A percentile compares a stretch with the other conserved stretches of the same genome.
phyloP scores from a whole-genome alignment of 2,329 filamentous ascomycete genomes.

The Trichophyton rubrum region DNA sequence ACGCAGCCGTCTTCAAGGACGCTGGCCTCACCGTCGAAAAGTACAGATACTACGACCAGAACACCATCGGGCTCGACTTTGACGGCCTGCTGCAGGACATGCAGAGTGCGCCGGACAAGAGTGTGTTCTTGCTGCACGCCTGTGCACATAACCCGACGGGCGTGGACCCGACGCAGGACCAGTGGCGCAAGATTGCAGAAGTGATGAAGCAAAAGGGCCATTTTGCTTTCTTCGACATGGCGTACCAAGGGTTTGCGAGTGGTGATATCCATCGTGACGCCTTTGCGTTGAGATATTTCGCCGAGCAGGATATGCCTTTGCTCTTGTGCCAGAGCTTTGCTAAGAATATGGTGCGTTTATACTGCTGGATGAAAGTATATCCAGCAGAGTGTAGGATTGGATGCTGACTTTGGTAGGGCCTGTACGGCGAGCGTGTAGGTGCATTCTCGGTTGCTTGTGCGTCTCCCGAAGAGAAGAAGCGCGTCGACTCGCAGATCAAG shows the following conservation, averaged over 20 bases:
- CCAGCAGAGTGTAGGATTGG: too few relatives aligned
- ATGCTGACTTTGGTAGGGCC: too few relatives aligned
- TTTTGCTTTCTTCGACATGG: constrained; percentile 98
- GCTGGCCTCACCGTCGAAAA: constrained; percentile 81
- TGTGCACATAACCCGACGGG: constrained; percentile 98
- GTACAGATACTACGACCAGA: constrained; percentile 98
- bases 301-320: constrained; percentile 80
- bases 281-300: constrained; percentile 85
- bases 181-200: constrained; percentile 84
- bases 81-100: constrained; percentile 85
- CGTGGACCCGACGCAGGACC: constrained; percentile 79
- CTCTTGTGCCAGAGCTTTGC: constrained; percentile 88
- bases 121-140: constrained; percentile 86
- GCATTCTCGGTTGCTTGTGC: constrained; percentile 87
- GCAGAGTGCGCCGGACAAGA: constrained; percentile 73
- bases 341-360: constrained; percentile 78
- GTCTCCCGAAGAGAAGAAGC: constrained; percentile 81
- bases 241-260: constrained; percentile 95
- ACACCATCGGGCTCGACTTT: constrained; percentile 96
- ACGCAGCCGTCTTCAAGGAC: constrained; percentile 91
- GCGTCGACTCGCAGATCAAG: constrained; percentile 94
- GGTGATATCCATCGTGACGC: constrained; percentile 87
- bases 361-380: too few relatives aligned
- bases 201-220: constrained; percentile 76
- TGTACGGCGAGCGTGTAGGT: constrained; percentile 95